These are phyloP conservation scores for Penicillium crustosum DNA, from an alignment of 2,329 filamentous ascomycete genomes.

Conservation along the genomic window DNA sequence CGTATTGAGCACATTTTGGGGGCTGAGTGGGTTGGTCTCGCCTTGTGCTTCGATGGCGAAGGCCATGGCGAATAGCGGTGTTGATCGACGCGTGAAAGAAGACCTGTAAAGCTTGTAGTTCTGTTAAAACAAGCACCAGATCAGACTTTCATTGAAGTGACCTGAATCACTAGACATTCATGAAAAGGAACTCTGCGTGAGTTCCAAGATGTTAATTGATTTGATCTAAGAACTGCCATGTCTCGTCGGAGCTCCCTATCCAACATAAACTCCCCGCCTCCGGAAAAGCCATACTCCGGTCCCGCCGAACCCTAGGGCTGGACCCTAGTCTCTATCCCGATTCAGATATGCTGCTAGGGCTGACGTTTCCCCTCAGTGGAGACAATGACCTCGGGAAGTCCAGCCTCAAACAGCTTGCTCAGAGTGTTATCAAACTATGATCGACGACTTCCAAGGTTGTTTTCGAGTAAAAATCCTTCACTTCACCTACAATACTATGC, in stretches of 20 bases:
- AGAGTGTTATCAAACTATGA: slow-evolving; percentile 7
- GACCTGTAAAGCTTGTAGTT: neutral
- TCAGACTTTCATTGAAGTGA: neutral
- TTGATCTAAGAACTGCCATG: slow-evolving; percentile 9
- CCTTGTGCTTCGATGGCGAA: slow-evolving; percentile 76
- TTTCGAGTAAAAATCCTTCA: neutral
- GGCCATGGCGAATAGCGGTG: slow-evolving; percentile 55
- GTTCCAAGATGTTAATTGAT: neutral
- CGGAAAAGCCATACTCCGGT: slow-evolving; percentile 27
- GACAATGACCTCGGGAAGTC: slow-evolving; percentile 22
- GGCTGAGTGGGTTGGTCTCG: slow-evolving; percentile 70
- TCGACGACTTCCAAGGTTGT: slow-evolving; percentile 4
- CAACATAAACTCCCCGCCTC: slow-evolving; percentile 22
- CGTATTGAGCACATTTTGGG: slow-evolving; percentile 63
- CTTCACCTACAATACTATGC: neutral
- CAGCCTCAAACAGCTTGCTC: slow-evolving; percentile 5
- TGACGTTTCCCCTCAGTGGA: slow-evolving; percentile 10
- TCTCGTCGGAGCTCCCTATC: slow-evolving; percentile 3
- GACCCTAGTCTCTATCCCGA: slow-evolving; percentile 25
- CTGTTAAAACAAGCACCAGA: neutral
- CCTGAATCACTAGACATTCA: neutral
- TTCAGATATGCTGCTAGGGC: slow-evolving; percentile 26
- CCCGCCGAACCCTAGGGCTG: slow-evolving; percentile 30
- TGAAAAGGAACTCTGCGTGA: neutral
- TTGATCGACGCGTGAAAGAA: neutral